These are phyloP conservation scores for Alnus rubra DNA, from an alignment of 306 rosid species.

Conservation along the genomic window DNA sequence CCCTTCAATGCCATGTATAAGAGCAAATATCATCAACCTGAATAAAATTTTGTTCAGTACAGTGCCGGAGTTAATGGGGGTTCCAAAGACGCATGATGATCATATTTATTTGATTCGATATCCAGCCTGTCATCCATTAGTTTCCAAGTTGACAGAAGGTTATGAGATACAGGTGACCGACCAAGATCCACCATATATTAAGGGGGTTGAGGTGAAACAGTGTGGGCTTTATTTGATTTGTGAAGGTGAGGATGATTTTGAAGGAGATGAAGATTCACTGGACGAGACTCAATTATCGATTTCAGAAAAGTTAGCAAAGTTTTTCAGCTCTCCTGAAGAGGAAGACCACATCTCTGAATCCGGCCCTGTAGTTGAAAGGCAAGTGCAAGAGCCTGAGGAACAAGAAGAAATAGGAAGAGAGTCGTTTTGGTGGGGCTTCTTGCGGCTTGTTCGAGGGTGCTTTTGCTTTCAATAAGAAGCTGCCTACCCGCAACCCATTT, in stretches of 20 bases:
- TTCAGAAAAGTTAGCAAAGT: constrained; percentile 50
- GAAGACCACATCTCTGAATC: not conserved
- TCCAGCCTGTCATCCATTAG: constrained; percentile 29
- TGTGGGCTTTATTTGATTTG: constrained; percentile 45
- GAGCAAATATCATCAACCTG: constrained; percentile 41
- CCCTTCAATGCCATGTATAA: constrained; percentile 39
- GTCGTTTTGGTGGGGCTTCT: not conserved
- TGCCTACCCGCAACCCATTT: too few species aligned
- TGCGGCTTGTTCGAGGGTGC: not conserved
- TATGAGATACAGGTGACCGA: constrained; percentile 36
- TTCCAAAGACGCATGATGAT: constrained; percentile 48
- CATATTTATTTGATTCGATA: constrained; percentile 55
- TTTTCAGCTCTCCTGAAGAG: constrained; percentile 34
- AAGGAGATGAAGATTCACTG: constrained; percentile 46
- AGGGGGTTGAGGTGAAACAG: constrained; percentile 49
- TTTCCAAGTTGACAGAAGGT: constrained; percentile 37
- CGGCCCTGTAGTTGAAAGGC: constrained; percentile 8
- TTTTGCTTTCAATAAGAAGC: not conserved
- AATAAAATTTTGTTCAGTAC: constrained; percentile 30
- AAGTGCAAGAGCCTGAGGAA: not conserved
- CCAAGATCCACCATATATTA: constrained; percentile 35
- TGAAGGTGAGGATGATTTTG: constrained; percentile 74
- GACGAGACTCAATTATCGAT: constrained; percentile 44
- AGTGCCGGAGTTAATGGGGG: constrained; percentile 32
- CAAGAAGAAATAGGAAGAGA: constrained; percentile 6